Conservation (phyloP, 257 asterid species). For the Solanum sparsipilum region DNA sequence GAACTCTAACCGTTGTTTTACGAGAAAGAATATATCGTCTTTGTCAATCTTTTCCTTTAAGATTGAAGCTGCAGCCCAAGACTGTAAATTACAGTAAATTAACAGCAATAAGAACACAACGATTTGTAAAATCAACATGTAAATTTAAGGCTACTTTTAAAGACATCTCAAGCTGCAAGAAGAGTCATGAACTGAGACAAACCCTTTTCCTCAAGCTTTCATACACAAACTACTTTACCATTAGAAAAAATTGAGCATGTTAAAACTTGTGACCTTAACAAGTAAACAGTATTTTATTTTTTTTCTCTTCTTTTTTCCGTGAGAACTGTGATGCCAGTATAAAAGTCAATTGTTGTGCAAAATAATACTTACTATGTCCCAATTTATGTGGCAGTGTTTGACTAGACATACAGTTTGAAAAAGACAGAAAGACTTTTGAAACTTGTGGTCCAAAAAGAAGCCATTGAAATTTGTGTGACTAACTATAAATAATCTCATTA, state of each 20-base stretch:
- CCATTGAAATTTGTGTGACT: background rate
- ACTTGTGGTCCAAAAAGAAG: background rate
- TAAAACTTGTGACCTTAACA: background rate
- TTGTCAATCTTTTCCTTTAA: constrained; percentile 37
- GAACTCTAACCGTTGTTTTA: constrained; percentile 34
- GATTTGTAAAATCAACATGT: background rate
- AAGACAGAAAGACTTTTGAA: background rate
- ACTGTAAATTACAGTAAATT: constrained; percentile 25
- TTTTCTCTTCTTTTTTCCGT: background rate
- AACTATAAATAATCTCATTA: background rate
- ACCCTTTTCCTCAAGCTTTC: background rate
- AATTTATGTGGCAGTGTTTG: background rate
- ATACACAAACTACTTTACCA: background rate
- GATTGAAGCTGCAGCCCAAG: constrained; percentile 58
- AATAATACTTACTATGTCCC: background rate
- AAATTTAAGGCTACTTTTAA: background rate
- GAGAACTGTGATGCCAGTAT: background rate
- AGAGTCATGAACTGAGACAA: background rate
- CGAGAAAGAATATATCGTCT: constrained; percentile 31
- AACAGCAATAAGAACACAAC: background rate
- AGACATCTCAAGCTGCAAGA: background rate
- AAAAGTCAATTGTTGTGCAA: background rate
- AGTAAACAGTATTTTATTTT: background rate
- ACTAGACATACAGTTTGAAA: background rate
- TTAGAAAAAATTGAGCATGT: background rate